Conservation (phyloP, 306 rosid genomes). For the Dryas alaskensis region DNA sequence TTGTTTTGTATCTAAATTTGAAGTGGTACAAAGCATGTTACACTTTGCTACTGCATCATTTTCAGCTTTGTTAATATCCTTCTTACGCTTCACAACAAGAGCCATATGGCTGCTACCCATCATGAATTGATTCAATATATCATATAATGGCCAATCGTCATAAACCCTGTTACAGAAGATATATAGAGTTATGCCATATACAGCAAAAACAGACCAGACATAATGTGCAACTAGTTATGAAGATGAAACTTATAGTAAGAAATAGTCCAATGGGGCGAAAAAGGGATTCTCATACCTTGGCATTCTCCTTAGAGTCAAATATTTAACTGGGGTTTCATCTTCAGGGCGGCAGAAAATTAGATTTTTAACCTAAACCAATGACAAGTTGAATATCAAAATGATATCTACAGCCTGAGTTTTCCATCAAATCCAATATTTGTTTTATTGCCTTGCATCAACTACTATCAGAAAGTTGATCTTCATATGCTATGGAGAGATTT, state of each 20-base stretch:
- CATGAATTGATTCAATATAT: slow-evolving; percentile 62
- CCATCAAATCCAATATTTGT: no score
- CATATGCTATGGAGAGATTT: no score
- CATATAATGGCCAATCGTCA: slow-evolving; percentile 75
- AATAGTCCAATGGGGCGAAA: no score
- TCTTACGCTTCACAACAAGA: slow-evolving; percentile 50
- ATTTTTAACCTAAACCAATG: slow-evolving; percentile 48
- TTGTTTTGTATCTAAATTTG: slow-evolving; percentile 13
- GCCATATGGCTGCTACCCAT: slow-evolving; percentile 86
- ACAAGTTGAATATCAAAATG: not conserved
- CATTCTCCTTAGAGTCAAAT: slow-evolving; percentile 63
- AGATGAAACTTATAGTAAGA: not conserved
- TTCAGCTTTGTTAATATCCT: slow-evolving; percentile 6
- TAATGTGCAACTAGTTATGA: no score
- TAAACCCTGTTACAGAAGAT: slow-evolving; percentile 49
- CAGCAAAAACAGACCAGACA: no score
- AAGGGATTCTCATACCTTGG: slow-evolving; percentile 45
- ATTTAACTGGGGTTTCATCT: slow-evolving; percentile 69
- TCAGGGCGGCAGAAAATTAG: slow-evolving; percentile 64
- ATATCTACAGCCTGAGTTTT: no score
- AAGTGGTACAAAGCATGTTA: not conserved
- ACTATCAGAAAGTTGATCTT: no score
- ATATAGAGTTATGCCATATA: not conserved
- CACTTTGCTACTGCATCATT: no score
- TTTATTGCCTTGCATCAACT: no score